Evolutionary conservation across 2,329 filamentous ascomycete genomes (phyloP), one percentile per base, ranked within the genome.

Genomic region (Periconia macrospinosa): DNA sequence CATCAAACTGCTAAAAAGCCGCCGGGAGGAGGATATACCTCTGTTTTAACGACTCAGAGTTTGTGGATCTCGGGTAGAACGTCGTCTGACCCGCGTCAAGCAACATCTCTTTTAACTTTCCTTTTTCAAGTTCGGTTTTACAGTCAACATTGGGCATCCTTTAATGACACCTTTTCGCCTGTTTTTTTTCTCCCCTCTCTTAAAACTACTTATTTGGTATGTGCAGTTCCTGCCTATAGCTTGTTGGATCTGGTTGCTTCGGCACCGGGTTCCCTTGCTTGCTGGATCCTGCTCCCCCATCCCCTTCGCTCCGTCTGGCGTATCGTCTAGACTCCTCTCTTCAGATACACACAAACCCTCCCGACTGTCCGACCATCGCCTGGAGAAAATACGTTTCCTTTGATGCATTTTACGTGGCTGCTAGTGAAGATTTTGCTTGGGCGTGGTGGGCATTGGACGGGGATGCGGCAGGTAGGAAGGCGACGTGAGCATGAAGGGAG

Each of bases 161-260:
- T 37, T 14, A 37, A 14, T 37, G 33, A 37, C 11, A 13, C 5
- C 5, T 37, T 37, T 13, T 37, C 33, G 5, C 33, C 30, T 14
- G 2, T 18, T n/a, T 18, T 45, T 11, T 45, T 15, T 45, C 48
- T 37, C 45, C 49, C 49, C 60, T 62, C 47, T 47, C 54, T 48
- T n/a, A 6, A 14, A 6, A 6, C 11, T 30, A 20, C 66, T 43
- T 71, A 72, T 72, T 65, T 63, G 69, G 69, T 72, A 72, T 68
- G 56, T 57, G 62, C 60, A 57, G 64, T 27, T 27, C 23, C 62
- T 56, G 62, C 59, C 23, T 30, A n/a, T 41, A 42, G 30, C 44
- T 45, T 44, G 40, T 47, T 42, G 45, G 45, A 33, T 42, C 45
- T 37, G 11, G 33, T 37, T 37, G 33, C 15, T 37, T 37, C 33